These are phyloP conservation scores for Podospora conica DNA, from an alignment of 495 filamentous ascomycete genomes.

Conservation along the genomic window DNA sequence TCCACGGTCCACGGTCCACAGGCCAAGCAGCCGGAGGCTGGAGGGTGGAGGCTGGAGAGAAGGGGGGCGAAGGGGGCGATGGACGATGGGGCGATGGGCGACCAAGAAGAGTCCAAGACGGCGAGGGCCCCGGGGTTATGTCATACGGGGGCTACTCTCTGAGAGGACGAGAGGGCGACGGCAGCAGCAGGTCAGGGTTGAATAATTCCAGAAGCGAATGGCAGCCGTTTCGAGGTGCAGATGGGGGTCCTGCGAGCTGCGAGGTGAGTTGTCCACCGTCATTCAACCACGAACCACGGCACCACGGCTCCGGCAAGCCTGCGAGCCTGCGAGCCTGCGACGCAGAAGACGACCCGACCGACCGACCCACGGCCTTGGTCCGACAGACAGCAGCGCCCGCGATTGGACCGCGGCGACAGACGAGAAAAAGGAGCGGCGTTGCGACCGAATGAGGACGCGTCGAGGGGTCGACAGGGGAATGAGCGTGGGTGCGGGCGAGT, in stretches of 20 bases:
- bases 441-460: neutral
- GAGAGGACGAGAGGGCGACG: constrained; percentile 8
- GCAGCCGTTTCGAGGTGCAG: constrained; percentile 37
- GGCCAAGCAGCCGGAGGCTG: too few species aligned
- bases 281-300: constrained; percentile 24
- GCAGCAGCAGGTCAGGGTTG: constrained; percentile 7
- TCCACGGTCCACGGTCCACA: neutral
- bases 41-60: too few species aligned
- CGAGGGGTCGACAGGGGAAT: neutral
- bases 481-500: neutral
- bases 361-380: constrained; percentile 1
- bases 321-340: neutral
- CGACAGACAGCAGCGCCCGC: neutral
- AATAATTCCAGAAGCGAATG: constrained; percentile 25
- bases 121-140: constrained; percentile 10
- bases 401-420: constrained; percentile 3
- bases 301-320: neutral
- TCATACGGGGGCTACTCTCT: constrained; percentile 14
- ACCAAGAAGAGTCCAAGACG: constrained; percentile 1
- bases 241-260: constrained; percentile 29
- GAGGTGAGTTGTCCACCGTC: constrained; percentile 45
- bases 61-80: too few species aligned
- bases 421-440: neutral
- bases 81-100: neutral
- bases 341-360: neutral